Evolutionary conservation across 1,284 basidiomycete genomes (phyloP), one percentile per base, ranked within the genome.

Genomic region (Apiotrichum akiyoshidainum): DNA sequence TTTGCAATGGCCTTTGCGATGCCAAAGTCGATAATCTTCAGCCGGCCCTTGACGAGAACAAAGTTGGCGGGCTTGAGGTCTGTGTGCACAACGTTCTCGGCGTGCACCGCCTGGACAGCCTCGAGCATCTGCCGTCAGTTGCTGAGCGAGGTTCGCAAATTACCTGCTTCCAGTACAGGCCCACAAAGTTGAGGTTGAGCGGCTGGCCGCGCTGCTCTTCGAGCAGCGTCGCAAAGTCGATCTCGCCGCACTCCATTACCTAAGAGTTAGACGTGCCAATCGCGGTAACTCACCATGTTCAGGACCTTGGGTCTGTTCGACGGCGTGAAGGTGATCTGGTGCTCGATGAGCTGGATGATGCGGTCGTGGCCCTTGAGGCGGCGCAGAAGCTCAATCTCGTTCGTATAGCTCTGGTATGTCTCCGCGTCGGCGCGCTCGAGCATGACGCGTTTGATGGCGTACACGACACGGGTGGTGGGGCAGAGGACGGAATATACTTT

Each of bases 21-120:
- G 14, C 93, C 93, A 68, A 97, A 97, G 75, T 96, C 93, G 68
- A 97, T 97, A 55, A 96, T 81, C 81, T 97, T 97, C 51, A 97
- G 81, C 61, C 92, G 88, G 2, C 93, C 93, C 63, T 88, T 87
- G 57, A 96, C 93, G 42, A 97, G 81, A 17, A 97, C 92, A 69
- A 97, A 97, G 76, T 97, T 97, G 2, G 93, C 93, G 2, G 93
- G 93, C 74, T 97, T 97, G 53, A 96, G 82, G 74, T 97, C 93
- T 11, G 92, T 94, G 76, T 97, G 93, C 1, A 97, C 92, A 59
- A 97, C 95, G 76, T 93, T 94, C 79, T 94, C 91, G 61, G 93
- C 88, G 71, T 97, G 93, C 50, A 96, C 92, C 46, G 95, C 88
- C 61, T 95, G 89, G 11, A 96, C 93, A 0, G 93, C 92, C 81